Base-by-base conservation (phyloP, 306 rosid species). In the Sesbania bispinosa region DNA sequence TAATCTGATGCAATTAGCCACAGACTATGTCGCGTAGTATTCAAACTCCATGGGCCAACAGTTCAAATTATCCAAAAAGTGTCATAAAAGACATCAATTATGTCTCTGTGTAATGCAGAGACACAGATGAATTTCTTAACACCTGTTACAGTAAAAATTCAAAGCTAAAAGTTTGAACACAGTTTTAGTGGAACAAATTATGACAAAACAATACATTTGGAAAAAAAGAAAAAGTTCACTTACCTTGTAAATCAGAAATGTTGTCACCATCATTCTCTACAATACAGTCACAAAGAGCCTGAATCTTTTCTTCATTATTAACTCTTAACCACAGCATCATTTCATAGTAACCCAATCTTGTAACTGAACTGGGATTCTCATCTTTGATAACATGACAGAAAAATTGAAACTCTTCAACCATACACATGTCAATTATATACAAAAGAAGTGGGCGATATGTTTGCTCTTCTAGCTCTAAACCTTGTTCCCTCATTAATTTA, bases 331-430 rank as follows among this genome's bases (percentile, higher is more conserved):
- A 91, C 32, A 90, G 33, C 85, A 69, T 53, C 97, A 94, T 89
- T 82, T 90, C 95, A 47, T 90, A 91, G 86, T 90, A 91, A 45
- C 96, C 92, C 64, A 94, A 61, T 74, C 83, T 86, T 19, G 85
- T 30, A 77, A 32, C 16, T 13, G 83, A 80, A 54, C 70, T 51
- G 29, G 92, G 90, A 82, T 82, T 86, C 50, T 61, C 81, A 3
- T 83, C 80, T 68, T 86, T 77, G 60, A 94, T 76, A 70, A 78
- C 65, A 50, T 67, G 81, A 62, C 69, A 75, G 75, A 90, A 80
- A 75, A 77, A 69, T 50, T 75, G 65, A 83, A 94, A 94, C 69
- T 89, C 97, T 70, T 87, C 71, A 43, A 81, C 81, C 96, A 94
- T 78, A 42, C 73, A 64, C 95, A 66, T 90, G 63, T 87, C 92